These are phyloP conservation scores for Backusella circina DNA, from an alignment of 192 early-diverging fungal genomes.

Conservation along the genomic window DNA sequence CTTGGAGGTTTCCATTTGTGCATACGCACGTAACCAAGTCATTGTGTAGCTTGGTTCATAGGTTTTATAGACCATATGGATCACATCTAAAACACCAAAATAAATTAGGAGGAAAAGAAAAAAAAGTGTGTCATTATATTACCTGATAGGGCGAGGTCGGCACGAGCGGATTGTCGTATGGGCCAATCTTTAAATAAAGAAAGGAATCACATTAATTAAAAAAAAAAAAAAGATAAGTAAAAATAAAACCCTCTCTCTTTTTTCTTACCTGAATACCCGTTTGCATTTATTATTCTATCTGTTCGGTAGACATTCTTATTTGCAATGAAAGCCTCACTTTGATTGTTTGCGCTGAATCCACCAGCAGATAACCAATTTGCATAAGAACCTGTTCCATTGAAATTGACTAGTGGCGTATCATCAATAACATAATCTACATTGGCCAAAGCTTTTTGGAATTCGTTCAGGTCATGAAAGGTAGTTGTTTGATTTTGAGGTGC, in stretches of 20 bases:
- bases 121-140: not conserved
- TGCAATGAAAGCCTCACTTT: not conserved
- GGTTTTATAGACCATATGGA: constrained; percentile 14
- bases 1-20: not conserved
- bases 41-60: not conserved
- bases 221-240: not conserved
- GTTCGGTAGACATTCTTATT: not conserved
- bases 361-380: not conserved
- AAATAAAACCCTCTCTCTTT: no score
- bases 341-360: constrained; percentile 1
- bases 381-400: constrained; percentile 3
- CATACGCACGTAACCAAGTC: constrained; percentile 1
- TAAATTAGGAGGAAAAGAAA: not conserved
- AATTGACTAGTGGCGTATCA: not conserved
- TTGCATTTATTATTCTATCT: not conserved
- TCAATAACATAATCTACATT: constrained; percentile 12
- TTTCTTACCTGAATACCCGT: constrained; percentile 1
- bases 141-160: constrained; percentile 7
- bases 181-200: not conserved
- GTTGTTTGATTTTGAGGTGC: not conserved
- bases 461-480: not conserved
- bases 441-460: not conserved
- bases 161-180: not conserved
- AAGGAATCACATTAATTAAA: not conserved
- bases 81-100: not conserved